Base-by-base conservation (phyloP, 2,329 filamentous ascomycete species). In the Fusarium sp. region DNA sequence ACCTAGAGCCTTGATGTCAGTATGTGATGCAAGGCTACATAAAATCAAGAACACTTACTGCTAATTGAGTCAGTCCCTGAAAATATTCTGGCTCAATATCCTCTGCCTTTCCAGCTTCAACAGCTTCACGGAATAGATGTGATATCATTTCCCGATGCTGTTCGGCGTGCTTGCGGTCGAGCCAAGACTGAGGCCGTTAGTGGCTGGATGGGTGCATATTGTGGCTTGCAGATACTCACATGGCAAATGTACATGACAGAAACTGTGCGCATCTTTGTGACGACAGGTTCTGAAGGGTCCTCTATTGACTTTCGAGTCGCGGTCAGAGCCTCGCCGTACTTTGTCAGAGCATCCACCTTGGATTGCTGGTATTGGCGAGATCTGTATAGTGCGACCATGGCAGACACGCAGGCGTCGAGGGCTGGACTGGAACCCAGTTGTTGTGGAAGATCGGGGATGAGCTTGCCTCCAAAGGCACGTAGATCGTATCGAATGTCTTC, bases 401-500 rank as follows among this genome's bases (percentile, higher is more conserved):
- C 76, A 2, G 67, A 57, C 1, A 78, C 67, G 13, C 69, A 73
- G 0, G 72, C 43, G 13, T 78, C 76, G 1, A 78, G 65, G 6
- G 65, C 64, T 2, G 67, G 31, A 10, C 43, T 75, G 13, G 52
- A 67, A 0, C 76, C 76, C 2, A 78, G 39, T 0, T 74, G 76
- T 0, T 67, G 48, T 0, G 75, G 73, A 0, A 78, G 62, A 5
- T 78, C 76, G 1, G 69, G 50, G 0, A 78, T 54, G 14, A 76
- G 45, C 52, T 62, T 69, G 1, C 73, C 75, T 0, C 76, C 76
- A 5, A 75, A 75, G 0, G 72, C 59, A 1, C 76, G 75, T 2
- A 78, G 67, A 18, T 78, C 71, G 9, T 72, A 78, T 20, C 76
- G 66, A 18, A 69, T 58, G 50, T 78, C 76, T 5, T 78, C 67